phyloP scores from a whole-genome alignment of 2,329 filamentous ascomycete species.

The Phyllosticta citribraziliensis region DNA sequence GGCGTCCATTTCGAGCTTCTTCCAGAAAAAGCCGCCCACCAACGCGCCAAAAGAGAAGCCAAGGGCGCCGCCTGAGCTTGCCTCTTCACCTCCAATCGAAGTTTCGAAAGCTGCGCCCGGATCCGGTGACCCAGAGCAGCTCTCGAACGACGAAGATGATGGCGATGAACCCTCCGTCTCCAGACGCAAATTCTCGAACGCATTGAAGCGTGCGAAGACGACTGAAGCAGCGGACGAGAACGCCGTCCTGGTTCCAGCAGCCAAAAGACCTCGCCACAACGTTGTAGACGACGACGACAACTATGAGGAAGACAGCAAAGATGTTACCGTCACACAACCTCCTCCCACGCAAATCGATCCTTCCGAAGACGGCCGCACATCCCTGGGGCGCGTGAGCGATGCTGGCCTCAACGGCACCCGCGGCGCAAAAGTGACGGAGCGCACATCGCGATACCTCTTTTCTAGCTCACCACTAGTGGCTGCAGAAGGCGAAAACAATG shows the following conservation, averaged over 20 bases:
- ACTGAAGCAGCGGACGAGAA: slow-evolving; percentile 2
- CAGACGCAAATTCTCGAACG: slow-evolving; percentile 19
- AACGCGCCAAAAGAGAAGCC: slow-evolving; percentile 14
- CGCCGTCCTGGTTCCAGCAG: not conserved
- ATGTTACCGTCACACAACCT: slow-evolving; percentile 18
- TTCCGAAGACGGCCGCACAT: slow-evolving; percentile 12
- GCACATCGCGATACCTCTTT: slow-evolving; percentile 52
- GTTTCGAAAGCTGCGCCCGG: not conserved
- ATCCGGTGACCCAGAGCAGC: not conserved
- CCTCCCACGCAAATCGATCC: not conserved
- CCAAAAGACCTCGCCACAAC: slow-evolving; percentile 3
- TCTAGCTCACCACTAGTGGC: slow-evolving; percentile 35
- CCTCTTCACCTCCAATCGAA: not conserved
- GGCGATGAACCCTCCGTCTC: not conserved
- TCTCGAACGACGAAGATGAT: not conserved
- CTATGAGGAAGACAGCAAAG: slow-evolving; percentile 27
- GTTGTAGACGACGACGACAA: slow-evolving; percentile 27
- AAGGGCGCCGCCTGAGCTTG: not conserved
- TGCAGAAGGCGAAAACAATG: slow-evolving; percentile 24
- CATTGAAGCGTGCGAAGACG: slow-evolving; percentile 38
- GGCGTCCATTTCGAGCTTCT: slow-evolving; percentile 78
- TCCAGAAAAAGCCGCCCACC: slow-evolving; percentile 42
- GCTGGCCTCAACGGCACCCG: slow-evolving; percentile 20
- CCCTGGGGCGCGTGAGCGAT: slow-evolving; percentile 17
- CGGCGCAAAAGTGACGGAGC: slow-evolving; percentile 30